phyloP scores from a whole-genome alignment of 805 yeast genomes.

The Saturnispora sanitii region DNA sequence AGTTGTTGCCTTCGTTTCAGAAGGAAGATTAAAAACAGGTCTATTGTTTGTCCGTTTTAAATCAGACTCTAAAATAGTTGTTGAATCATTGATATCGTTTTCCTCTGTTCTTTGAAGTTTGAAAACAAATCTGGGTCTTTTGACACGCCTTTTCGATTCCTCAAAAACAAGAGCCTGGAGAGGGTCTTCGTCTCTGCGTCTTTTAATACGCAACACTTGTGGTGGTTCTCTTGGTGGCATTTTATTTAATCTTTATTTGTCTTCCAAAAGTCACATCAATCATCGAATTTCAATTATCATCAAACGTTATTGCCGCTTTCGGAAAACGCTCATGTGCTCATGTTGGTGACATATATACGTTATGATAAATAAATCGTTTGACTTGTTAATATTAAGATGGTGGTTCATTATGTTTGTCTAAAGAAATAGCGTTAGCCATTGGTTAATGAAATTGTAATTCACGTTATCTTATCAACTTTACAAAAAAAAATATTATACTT shows the following conservation, averaged over 20 bases:
- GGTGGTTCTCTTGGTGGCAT: constrained; percentile 31
- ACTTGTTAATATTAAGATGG: no score
- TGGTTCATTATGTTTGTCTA: no score
- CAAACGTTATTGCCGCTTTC: no score
- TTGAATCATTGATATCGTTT: constrained; percentile 16
- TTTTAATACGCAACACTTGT: constrained; percentile 67
- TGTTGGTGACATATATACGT: not conserved
- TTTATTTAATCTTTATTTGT: not conserved
- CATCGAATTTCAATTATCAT: no score
- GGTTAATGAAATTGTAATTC: no score
- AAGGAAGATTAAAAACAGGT: constrained; percentile 20
- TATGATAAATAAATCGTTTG: not conserved
- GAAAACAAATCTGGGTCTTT: constrained; percentile 30
- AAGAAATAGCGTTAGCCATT: no score
- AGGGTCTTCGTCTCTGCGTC: constrained; percentile 83
- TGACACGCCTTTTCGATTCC: constrained; percentile 18
- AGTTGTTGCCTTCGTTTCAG: constrained; percentile 3
- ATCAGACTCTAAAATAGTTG: constrained; percentile 15
- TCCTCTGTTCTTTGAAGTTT: constrained; percentile 40
- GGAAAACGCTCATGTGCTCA: no score
- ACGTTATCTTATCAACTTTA: no score
- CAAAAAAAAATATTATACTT: no score
- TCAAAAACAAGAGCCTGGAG: constrained; percentile 63
- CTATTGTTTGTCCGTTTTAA: constrained; percentile 3
- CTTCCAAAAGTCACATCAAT: not conserved